These are phyloP conservation scores for Cercophora samala DNA, from an alignment of 495 filamentous ascomycete genomes.

Conservation along the genomic window DNA sequence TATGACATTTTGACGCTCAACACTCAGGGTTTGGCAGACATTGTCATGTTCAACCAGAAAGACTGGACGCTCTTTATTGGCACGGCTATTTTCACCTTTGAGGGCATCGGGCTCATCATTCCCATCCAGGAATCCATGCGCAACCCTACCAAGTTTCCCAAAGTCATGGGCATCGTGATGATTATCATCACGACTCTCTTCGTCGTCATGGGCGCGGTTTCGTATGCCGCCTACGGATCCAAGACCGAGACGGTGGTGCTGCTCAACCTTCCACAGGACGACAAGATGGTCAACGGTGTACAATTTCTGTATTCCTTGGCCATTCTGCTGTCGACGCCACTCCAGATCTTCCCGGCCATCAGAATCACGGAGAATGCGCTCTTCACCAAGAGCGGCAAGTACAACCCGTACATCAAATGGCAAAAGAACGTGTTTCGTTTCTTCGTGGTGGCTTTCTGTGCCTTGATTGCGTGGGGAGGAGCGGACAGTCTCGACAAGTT, in stretches of 20 bases:
- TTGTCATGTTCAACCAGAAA: conserved; percentile 77
- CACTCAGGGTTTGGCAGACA: conserved; percentile 76
- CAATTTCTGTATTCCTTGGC: conserved; percentile 94
- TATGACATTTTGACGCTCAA: conserved; percentile 84
- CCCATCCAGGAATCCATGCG: conserved; percentile 98
- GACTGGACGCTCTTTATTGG: conserved; percentile 97
- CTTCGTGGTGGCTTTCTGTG: conserved; percentile 80
- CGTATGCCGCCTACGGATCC: conserved; percentile 93
- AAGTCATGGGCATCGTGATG: conserved; percentile 84
- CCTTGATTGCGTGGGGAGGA: conserved; percentile 83
- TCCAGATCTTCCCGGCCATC: conserved; percentile 97
- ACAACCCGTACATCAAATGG: conserved; percentile 96
- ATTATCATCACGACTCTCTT: conserved; percentile 90
- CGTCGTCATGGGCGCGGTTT: conserved; percentile 83
- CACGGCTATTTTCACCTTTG: conserved; percentile 97
- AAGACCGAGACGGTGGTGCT: conserved; percentile 93
- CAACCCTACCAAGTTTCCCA: conserved; percentile 79
- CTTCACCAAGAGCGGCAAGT: conserved; percentile 80
- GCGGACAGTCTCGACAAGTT: conserved; percentile 96
- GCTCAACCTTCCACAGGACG: conserved; percentile 92
- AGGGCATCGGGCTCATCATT: conserved; percentile 97
- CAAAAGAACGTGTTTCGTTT: conserved; percentile 97
- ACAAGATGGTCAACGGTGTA: conserved; percentile 90
- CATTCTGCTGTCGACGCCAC: conserved; percentile 86
- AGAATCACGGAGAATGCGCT: conserved; percentile 65